Evolutionary conservation across 2,329 filamentous ascomycete genomes (phyloP), one percentile per base, ranked within the genome.

Genomic region (Monosporascus sp.): DNA sequence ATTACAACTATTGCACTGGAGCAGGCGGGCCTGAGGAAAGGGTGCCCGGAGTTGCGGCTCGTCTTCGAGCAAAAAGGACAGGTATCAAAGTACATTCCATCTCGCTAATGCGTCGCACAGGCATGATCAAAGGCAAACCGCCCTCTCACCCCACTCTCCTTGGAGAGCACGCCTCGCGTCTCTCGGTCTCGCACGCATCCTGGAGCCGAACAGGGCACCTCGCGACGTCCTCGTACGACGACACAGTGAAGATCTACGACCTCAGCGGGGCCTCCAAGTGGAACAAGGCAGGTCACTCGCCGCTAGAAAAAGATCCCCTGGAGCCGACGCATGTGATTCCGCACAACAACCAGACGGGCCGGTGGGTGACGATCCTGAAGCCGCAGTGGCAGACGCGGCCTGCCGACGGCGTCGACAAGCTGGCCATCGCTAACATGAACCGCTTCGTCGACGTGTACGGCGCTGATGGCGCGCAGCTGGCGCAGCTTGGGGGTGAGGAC

Each of bases 361-460:
- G 92, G 52, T 97, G 91, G 91, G 91, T 97, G 0, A 96, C 91
- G 0, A 96, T 82, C 36, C 69, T 79, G 67, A 95, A 79, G 80
- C 94, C 69, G 0, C 91, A 96, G 63, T 99, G 94, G 94, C 94
- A 99, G 69, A 77, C 82, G 34, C 80, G 82, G 46, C 93, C 94
- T 0, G 74, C 80, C 36, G 90, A 94, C 54, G 86, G 86, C 7
- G 84, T 95, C 5, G 87, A 96, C 58, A 91, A 93, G 56, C 91
- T 99, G 63, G 89, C 85, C 24, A 93, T 99, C 53, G 94, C 90
- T 1, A 99, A 97, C 62, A 97, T 97, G 94, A 96, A 96, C 67
- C 84, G 94, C 1, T 97, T 97, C 63, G 90, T 97, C 1, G 94
- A 99, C 66, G 82, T 99, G 0, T 99, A 88, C 68, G 88, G 87